A percentile compares a stretch with the other conserved stretches of the same genome.
Evolutionary conservation across 1,284 basidiomycete species (phyloP).

Genomic region (Boletus semigastroideus): DNA sequence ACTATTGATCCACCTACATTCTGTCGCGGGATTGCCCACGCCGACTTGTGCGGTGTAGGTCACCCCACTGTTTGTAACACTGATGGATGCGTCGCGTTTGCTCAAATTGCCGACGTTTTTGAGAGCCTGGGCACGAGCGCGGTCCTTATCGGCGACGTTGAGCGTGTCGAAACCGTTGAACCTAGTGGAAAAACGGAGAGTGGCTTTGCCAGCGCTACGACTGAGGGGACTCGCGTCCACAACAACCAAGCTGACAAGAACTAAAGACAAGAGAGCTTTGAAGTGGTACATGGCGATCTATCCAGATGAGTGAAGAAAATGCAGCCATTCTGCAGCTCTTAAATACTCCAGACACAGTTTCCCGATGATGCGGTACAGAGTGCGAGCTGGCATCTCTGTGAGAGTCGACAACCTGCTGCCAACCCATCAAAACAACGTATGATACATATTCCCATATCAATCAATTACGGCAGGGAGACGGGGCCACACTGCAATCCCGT

Average conservation of each 20-base stretch:
- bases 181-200: constrained; percentile 5
- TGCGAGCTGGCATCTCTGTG: too few relatives aligned
- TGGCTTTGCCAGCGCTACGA: background rate
- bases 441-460: too few relatives aligned
- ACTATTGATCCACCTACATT: constrained; percentile 34
- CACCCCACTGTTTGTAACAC: constrained; percentile 18
- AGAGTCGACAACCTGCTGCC: too few relatives aligned
- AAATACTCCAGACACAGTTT: too few relatives aligned
- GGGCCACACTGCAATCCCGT: too few relatives aligned
- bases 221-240: background rate
- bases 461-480: too few relatives aligned
- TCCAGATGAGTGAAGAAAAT: too few relatives aligned
- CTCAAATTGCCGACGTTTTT: background rate
- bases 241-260: background rate
- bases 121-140: constrained; percentile 16
- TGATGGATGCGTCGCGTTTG: constrained; percentile 10
- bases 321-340: too few relatives aligned
- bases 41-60: constrained; percentile 38
- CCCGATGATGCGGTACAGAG: too few relatives aligned
- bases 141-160: constrained; percentile 12
- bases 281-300: background rate
- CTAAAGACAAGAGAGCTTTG: background rate
- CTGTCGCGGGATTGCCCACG: constrained; percentile 44
- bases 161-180: constrained; percentile 3
- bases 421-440: too few relatives aligned